These are phyloP conservation scores for Pseudonitzschia pungens DNA, from an alignment of 108 stramenopile genomes.

Conservation along the genomic window DNA sequence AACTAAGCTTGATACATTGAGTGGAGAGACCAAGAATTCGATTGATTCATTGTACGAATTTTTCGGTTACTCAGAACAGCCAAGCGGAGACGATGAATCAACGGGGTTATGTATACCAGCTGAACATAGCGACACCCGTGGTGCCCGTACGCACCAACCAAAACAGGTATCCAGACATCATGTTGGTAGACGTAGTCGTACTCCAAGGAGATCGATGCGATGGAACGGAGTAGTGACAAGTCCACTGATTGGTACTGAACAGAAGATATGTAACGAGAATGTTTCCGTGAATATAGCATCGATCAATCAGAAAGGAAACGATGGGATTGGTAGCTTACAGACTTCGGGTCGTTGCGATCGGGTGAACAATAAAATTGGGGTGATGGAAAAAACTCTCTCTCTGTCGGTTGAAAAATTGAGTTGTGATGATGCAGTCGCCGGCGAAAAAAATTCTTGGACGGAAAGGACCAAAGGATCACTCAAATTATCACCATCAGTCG, in stretches of 20 bases:
- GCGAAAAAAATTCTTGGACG: not conserved
- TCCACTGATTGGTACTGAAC: not conserved
- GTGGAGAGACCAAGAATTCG: not conserved
- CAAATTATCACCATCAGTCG: not conserved
- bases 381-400: too few relatives aligned
- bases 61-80: not conserved
- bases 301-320: not conserved
- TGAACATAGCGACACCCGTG: not conserved
- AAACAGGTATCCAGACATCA: not conserved
- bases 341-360: not conserved
- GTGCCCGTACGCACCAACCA: not conserved
- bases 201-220: not conserved
- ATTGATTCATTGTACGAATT: not conserved
- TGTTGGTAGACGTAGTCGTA: not conserved
- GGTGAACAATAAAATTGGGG: not conserved
- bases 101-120: not conserved
- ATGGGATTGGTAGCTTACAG: not conserved
- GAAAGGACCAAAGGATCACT: not conserved
- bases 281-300: not conserved
- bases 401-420: not conserved
- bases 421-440: not conserved
- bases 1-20: not conserved
- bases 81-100: not conserved
- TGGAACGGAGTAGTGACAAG: conserved; percentile 1
- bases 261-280: not conserved